Percentiles rank a stretch among this genome's conserved stretches.
Conservation (phyloP, 2,329 filamentous ascomycete species). For the Cladosporium cucumerinum region DNA sequence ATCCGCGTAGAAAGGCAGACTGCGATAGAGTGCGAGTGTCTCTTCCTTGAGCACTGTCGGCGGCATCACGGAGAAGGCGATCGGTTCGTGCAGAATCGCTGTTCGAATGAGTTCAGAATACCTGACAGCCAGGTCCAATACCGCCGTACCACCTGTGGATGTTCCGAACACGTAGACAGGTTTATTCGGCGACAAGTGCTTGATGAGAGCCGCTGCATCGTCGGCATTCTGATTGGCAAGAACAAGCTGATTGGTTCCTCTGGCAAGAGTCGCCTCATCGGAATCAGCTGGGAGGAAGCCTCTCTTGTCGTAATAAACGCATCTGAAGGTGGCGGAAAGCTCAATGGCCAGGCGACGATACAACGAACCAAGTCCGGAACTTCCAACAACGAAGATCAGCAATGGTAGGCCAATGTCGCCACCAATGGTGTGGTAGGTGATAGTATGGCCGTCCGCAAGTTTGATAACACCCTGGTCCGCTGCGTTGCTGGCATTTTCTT, state of each 20-base stretch:
- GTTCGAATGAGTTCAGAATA: neutral
- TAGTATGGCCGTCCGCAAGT: neutral
- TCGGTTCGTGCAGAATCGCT: neutral
- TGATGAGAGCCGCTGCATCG: slow-evolving; percentile 27
- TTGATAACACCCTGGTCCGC: neutral
- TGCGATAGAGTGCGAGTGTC: neutral
- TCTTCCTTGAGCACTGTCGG: neutral
- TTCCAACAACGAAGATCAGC: neutral
- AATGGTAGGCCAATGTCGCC: neutral
- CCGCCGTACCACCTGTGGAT: neutral
- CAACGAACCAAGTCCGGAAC: neutral
- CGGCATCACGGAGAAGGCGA: slow-evolving; percentile 3
- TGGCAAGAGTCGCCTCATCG: neutral
- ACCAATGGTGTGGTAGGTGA: slow-evolving; percentile 1
- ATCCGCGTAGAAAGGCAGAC: neutral
- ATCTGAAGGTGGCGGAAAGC: neutral
- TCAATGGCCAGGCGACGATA: neutral
- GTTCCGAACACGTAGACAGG: slow-evolving; percentile 3
- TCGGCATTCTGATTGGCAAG: slow-evolving; percentile 24
- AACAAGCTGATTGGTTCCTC: neutral
- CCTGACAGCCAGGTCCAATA: neutral
- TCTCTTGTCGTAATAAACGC: neutral
- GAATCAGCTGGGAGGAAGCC: neutral
- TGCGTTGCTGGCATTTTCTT: neutral
- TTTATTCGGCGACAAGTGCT: slow-evolving; percentile 11